A percentile compares a stretch with the other conserved stretches of the same genome.
Evolutionary conservation across 2,329 filamentous ascomycete genomes (phyloP).

Genomic region (Ascochyta viciae-villosae): DNA sequence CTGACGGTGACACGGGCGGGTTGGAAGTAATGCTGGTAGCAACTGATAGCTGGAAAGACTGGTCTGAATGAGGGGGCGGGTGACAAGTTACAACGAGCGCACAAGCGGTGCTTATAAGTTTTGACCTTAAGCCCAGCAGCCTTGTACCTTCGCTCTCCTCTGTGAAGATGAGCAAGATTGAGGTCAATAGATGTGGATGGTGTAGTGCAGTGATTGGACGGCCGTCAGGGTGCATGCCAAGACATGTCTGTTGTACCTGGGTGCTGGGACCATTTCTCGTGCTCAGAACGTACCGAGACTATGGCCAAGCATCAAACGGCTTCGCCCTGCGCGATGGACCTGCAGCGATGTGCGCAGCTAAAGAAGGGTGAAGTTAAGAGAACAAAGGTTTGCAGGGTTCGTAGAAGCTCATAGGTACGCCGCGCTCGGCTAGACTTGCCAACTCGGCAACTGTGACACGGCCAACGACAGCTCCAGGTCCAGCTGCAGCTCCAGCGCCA

Average conservation of each 20-base stretch:
- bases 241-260: conserved; percentile 4
- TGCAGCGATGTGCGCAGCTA: conserved; percentile 8
- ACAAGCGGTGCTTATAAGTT: background rate
- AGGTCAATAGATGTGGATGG: conserved; percentile 19
- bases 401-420: background rate
- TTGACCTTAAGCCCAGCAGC: background rate
- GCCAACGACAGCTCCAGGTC: conserved; percentile 15
- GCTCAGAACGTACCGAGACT: conserved; percentile 7
- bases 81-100: background rate
- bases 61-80: background rate
- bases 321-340: background rate
- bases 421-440: conserved; percentile 30
- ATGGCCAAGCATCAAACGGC: conserved; percentile 5
- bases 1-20: too few relatives aligned
- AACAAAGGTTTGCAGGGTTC: conserved; percentile 2
- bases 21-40: too few relatives aligned
- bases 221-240: conserved; percentile 11
- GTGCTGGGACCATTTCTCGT: background rate
- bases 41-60: background rate
- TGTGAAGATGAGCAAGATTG: conserved; percentile 26
- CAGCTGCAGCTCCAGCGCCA: conserved; percentile 16
- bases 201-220: conserved; percentile 8
- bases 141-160: background rate
- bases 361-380: background rate
- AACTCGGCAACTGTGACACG: conserved; percentile 4